phyloP scores from a whole-genome alignment of 208 protist species.

The Crithidia expoeki region DNA sequence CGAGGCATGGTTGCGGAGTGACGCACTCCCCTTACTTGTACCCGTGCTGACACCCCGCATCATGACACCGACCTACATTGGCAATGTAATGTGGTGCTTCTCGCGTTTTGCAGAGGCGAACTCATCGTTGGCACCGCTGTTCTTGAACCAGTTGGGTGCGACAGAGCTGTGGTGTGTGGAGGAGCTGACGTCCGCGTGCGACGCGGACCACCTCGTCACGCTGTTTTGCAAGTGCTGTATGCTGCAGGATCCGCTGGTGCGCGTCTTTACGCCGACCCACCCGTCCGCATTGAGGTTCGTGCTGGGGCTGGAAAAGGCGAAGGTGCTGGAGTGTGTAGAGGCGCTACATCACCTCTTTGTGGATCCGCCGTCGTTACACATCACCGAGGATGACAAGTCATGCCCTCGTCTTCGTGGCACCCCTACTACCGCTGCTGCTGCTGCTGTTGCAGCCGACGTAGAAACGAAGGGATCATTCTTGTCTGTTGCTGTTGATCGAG shows the following conservation, averaged over 20 bases:
- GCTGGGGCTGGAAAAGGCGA: conserved; percentile 35
- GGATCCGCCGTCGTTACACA: conserved; percentile 11
- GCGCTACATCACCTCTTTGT: conserved; percentile 52
- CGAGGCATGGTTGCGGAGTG: conserved; percentile 65
- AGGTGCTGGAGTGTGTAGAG: conserved; percentile 47
- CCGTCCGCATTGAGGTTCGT: conserved; percentile 59
- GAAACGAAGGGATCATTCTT: too few species aligned
- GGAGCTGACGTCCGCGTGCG: conserved; percentile 50
- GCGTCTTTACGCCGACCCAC: conserved; percentile 68
- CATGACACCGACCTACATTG: conserved; percentile 69
- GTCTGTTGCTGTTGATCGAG: too few species aligned
- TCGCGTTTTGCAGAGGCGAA: conserved; percentile 47
- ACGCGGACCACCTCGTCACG: conserved; percentile 47
- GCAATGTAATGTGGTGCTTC: conserved; percentile 63
- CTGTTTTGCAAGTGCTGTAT: conserved; percentile 71
- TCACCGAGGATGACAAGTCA: background rate
- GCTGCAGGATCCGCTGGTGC: conserved; percentile 46
- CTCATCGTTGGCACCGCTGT: conserved; percentile 34
- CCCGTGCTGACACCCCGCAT: conserved; percentile 49
- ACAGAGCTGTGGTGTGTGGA: conserved; percentile 61
- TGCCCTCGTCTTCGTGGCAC: too few species aligned
- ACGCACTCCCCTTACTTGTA: conserved; percentile 57
- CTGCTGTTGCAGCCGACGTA: too few species aligned
- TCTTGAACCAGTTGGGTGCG: conserved; percentile 57
- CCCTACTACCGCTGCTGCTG: too few species aligned